Evolutionary conservation across 2,329 filamentous ascomycete species (phyloP).

Genomic region (Septoria petroselini): DNA sequence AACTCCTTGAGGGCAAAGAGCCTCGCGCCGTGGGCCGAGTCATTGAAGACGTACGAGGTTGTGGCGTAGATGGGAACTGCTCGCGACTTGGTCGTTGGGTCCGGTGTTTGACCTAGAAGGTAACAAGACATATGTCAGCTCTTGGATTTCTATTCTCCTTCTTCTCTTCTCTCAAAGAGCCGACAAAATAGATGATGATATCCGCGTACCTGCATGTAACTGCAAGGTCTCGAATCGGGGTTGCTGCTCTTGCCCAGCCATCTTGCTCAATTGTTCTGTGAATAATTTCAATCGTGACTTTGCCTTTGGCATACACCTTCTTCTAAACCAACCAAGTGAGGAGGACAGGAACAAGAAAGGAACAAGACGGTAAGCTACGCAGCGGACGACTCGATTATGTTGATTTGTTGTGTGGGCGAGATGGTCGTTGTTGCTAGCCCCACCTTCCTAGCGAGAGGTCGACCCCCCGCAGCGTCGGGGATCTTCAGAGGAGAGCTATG

Average conservation of each 20-base stretch:
- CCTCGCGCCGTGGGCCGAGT: constrained; percentile 90
- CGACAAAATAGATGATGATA: background rate
- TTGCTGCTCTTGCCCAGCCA: constrained; percentile 40
- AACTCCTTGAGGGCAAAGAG: constrained; percentile 96
- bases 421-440: background rate
- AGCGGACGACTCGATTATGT: background rate
- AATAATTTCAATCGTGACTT: constrained; percentile 29
- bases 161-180: background rate
- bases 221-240: constrained; percentile 52
- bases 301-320: constrained; percentile 18
- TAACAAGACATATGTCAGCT: constrained; percentile 11
- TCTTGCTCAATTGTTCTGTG: constrained; percentile 31
- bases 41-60: constrained; percentile 88
- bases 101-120: constrained; percentile 66
- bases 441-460: constrained; percentile 5
- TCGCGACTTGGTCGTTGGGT: constrained; percentile 77
- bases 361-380: too few relatives aligned
- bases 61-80: constrained; percentile 96
- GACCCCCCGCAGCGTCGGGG: constrained; percentile 7
- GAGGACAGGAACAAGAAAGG: background rate
- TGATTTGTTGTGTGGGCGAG: constrained; percentile 10
- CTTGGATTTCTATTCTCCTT: background rate
- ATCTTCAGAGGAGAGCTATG: constrained; percentile 13
- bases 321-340: background rate
- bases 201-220: constrained; percentile 47